phyloP scores from a whole-genome alignment of 257 asterid genomes.

The Eustoma russellianum region DNA sequence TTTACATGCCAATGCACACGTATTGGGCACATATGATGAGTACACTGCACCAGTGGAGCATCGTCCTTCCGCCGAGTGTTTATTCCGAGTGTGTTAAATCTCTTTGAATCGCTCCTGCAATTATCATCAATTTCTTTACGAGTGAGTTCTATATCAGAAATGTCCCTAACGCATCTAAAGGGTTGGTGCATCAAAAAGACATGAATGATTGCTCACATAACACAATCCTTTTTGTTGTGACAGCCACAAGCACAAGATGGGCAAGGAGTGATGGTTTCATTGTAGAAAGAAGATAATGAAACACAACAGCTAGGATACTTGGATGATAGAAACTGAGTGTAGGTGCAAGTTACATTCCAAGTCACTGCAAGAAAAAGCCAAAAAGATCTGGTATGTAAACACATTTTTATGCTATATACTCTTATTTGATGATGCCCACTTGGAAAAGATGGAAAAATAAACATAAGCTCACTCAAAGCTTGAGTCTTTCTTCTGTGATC shows the following conservation, averaged over 20 bases:
- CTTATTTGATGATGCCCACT: slow-evolving; percentile 17
- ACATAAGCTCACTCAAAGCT: slow-evolving; percentile 38
- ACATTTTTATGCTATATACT: no score
- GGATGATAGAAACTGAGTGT: slow-evolving; percentile 49
- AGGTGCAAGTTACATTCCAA: slow-evolving; percentile 78
- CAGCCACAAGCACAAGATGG: slow-evolving; percentile 72
- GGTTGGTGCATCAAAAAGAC: not conserved
- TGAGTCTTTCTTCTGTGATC: slow-evolving; percentile 68
- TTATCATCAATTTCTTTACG: not conserved
- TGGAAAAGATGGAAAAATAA: not conserved
- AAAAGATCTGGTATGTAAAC: no score
- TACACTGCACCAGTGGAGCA: slow-evolving; percentile 51
- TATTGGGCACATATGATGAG: slow-evolving; percentile 72
- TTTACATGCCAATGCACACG: slow-evolving; percentile 82
- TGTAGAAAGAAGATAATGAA: slow-evolving; percentile 73
- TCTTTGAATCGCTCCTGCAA: slow-evolving; percentile 39
- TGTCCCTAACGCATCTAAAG: not conserved
- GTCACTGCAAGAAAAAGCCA: slow-evolving; percentile 58
- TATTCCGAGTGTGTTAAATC: slow-evolving; percentile 34
- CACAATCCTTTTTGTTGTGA: slow-evolving; percentile 45
- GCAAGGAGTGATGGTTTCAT: slow-evolving; percentile 59
- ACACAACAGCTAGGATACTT: slow-evolving; percentile 65
- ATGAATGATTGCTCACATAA: slow-evolving; percentile 29
- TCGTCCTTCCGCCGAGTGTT: slow-evolving; percentile 66
- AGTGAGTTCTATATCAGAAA: no score